Conservation (phyloP, 192 early-diverging fungal species). For the Gamsiella multidivaricata region DNA sequence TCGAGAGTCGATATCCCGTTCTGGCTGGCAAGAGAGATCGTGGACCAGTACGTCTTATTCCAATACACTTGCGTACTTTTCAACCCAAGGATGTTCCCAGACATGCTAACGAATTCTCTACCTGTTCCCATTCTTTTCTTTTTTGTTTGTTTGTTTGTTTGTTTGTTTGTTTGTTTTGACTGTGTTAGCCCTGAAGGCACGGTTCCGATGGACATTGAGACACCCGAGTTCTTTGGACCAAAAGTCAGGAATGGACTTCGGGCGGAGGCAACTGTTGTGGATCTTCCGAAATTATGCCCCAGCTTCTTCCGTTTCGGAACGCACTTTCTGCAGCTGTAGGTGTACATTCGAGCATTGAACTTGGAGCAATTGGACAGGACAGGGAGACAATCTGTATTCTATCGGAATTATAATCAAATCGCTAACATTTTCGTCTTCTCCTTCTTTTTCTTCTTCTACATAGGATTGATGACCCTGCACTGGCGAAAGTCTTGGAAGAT, state of each 20-base stretch:
- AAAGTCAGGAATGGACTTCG: conserved; percentile 45
- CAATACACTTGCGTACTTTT: not conserved
- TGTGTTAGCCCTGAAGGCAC: conserved; percentile 11
- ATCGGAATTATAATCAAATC: not conserved
- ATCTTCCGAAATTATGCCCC: conserved; percentile 38
- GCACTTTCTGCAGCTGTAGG: conserved; percentile 32
- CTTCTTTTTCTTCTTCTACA: not conserved
- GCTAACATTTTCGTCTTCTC: not conserved
- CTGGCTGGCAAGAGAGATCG: conserved; percentile 43
- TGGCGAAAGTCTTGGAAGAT: conserved; percentile 19
- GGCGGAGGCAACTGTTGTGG: conserved; percentile 31
- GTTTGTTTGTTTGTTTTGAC: not conserved
- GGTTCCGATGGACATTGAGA: conserved; percentile 30
- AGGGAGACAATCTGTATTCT: not conserved
- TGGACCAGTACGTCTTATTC: conserved; percentile 22
- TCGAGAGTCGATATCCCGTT: conserved; percentile 46
- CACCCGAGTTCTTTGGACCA: conserved; percentile 38
- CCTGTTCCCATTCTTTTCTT: not conserved
- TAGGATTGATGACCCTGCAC: conserved; percentile 17
- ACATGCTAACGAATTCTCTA: not conserved
- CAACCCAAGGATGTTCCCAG: too few species aligned
- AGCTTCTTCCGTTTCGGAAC: conserved; percentile 42
- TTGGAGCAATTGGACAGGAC: not conserved
- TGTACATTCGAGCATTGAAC: not conserved
- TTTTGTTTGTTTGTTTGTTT: not conserved